These are phyloP conservation scores for Myxozyma geophila DNA, from an alignment of 805 yeast genomes.

Conservation along the genomic window DNA sequence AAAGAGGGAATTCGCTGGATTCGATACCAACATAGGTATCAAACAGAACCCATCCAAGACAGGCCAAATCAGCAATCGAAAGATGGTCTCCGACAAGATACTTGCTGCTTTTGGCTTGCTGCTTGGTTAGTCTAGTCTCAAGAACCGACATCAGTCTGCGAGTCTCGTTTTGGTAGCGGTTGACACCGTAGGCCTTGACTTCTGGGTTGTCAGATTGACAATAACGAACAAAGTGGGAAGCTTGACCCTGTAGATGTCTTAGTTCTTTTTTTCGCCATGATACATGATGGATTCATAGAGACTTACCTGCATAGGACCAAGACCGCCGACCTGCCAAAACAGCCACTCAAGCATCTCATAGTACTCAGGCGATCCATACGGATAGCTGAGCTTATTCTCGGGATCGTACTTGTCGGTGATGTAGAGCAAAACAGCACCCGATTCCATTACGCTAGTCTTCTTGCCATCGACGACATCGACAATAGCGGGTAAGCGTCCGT, in stretches of 20 bases:
- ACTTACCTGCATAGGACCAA: constrained; percentile 59
- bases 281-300: background rate
- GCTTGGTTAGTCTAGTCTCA: constrained; percentile 51
- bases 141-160: constrained; percentile 59
- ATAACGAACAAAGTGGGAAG: constrained; percentile 51
- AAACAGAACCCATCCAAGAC: constrained; percentile 21
- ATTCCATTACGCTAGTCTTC: constrained; percentile 55
- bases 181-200: constrained; percentile 58
- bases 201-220: constrained; percentile 49
- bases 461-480: constrained; percentile 51
- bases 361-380: constrained; percentile 50
- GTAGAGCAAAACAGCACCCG: constrained; percentile 65
- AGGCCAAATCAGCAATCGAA: constrained; percentile 54
- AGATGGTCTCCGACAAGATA: constrained; percentile 64
- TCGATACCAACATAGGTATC: constrained; percentile 28
- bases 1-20: constrained; percentile 55
- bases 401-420: constrained; percentile 64
- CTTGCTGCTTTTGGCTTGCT: constrained; percentile 51
- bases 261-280: background rate
- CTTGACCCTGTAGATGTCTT: constrained; percentile 59
- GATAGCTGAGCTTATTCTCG: constrained; percentile 51
- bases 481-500: constrained; percentile 66
- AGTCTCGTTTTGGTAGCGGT: constrained; percentile 58
- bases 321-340: constrained; percentile 32
- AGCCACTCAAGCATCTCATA: constrained; percentile 44